These are phyloP conservation scores for Phaeosphaeria sp. DNA, from an alignment of 2,329 filamentous ascomycete genomes.

Conservation along the genomic window DNA sequence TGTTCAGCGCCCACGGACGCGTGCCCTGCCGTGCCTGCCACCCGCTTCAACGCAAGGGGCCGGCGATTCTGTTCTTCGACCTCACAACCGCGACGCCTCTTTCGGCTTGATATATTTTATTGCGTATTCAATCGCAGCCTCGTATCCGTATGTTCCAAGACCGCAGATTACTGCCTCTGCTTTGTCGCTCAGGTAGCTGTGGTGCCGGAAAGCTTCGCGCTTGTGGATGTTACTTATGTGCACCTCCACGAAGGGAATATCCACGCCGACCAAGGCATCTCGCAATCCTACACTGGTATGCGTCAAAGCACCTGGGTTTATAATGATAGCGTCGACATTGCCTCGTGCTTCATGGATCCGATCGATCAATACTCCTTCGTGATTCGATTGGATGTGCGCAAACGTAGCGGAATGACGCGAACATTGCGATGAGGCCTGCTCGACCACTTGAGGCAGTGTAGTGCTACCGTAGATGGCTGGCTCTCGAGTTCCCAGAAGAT, in stretches of 20 bases:
- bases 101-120: constrained; percentile 39
- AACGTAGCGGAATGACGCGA: constrained; percentile 58
- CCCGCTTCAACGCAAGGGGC: neutral
- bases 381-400: constrained; percentile 74
- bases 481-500: constrained; percentile 77
- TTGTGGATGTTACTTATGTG: constrained; percentile 78
- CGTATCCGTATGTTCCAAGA: constrained; percentile 59
- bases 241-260: constrained; percentile 78
- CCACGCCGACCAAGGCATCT: constrained; percentile 73
- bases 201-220: constrained; percentile 70
- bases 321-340: constrained; percentile 69
- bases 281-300: constrained; percentile 78
- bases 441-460: constrained; percentile 69
- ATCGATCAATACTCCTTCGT: constrained; percentile 77
- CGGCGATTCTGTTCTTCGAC: neutral
- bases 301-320: constrained; percentile 78
- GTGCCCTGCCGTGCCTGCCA: neutral
- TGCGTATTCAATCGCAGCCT: constrained; percentile 53
- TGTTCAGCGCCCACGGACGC: neutral
- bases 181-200: constrained; percentile 78
- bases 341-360: constrained; percentile 71
- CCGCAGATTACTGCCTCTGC: constrained; percentile 76
- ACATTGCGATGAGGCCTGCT: constrained; percentile 58
- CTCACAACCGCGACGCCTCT: constrained; percentile 15
- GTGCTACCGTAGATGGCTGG: constrained; percentile 75